phyloP scores from a whole-genome alignment of 257 asterid genomes.

The Asclepias syriaca region DNA sequence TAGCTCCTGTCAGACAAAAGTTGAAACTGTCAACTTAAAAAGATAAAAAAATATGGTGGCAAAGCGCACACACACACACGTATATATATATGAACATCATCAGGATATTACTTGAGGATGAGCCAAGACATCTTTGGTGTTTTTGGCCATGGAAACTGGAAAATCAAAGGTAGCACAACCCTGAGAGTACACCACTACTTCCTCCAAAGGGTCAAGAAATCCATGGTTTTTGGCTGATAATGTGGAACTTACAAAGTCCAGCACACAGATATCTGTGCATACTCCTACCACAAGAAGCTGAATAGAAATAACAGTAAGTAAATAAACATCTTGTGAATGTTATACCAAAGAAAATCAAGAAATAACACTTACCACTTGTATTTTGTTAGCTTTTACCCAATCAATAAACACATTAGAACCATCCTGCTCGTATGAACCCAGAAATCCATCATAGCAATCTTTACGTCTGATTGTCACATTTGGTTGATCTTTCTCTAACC shows the following conservation, averaged over 20 bases:
- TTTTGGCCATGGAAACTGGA: conserved; percentile 39
- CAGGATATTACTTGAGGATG: conserved; percentile 51
- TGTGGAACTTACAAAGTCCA: conserved; percentile 70
- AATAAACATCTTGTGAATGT: too few relatives aligned
- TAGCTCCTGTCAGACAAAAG: conserved; percentile 38
- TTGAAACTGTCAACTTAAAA: background rate
- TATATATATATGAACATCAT: background rate
- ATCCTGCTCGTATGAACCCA: conserved; percentile 57
- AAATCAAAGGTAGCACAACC: conserved; percentile 77
- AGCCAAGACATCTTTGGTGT: conserved; percentile 36
- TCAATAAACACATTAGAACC: conserved; percentile 59
- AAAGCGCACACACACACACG: background rate
- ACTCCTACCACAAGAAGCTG: conserved; percentile 56
- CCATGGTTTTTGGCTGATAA: conserved; percentile 61
- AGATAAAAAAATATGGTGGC: background rate
- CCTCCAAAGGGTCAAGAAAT: conserved; percentile 45
- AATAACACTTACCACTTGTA: conserved; percentile 33
- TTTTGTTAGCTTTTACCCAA: conserved; percentile 56
- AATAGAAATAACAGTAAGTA: background rate
- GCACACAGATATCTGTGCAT: conserved; percentile 74
- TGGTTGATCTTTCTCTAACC: conserved; percentile 51
- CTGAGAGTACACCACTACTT: conserved; percentile 50
- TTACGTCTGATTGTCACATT: conserved; percentile 62
- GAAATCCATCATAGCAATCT: conserved; percentile 64
- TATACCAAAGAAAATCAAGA: too few relatives aligned